phyloP scores from a whole-genome alignment of 768 basidiomycete genomes.

The Tylopilus plumbeoviolaceoides region DNA sequence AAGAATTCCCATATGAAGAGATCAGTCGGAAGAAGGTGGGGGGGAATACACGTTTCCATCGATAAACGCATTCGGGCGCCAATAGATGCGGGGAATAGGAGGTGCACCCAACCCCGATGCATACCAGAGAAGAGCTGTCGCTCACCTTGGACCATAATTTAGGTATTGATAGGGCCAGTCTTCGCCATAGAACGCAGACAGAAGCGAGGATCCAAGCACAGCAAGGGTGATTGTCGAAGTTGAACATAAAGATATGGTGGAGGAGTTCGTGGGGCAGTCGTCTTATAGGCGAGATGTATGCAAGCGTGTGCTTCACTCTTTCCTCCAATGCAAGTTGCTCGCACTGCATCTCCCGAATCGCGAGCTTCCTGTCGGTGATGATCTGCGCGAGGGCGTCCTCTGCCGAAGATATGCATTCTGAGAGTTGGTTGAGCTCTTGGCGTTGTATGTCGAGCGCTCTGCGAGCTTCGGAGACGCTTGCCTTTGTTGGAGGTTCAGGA shows the following conservation, averaged over 20 bases:
- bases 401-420: conserved; percentile 46
- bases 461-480: conserved; percentile 51
- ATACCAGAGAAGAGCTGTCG: conserved; percentile 8
- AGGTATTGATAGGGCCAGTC: conserved; percentile 61
- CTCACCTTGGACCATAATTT: conserved; percentile 74
- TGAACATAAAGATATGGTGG: conserved; percentile 64
- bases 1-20: background rate
- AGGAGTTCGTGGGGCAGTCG: conserved; percentile 71
- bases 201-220: conserved; percentile 73
- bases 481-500: conserved; percentile 57
- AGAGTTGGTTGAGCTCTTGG: conserved; percentile 30
- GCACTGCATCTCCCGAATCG: conserved; percentile 50
- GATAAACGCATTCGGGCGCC: conserved; percentile 17
- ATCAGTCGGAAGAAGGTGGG: background rate
- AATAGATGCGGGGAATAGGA: conserved; percentile 7
- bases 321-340: conserved; percentile 49
- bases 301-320: conserved; percentile 45
- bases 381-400: conserved; percentile 57
- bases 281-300: conserved; percentile 70
- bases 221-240: conserved; percentile 67
- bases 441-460: conserved; percentile 36
- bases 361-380: conserved; percentile 47
- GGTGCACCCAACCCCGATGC: background rate
- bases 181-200: conserved; percentile 65
- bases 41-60: conserved; percentile 13